Evolutionary conservation across 2,329 filamentous ascomycete species (phyloP).

Genomic region (Cercospora sp.): DNA sequence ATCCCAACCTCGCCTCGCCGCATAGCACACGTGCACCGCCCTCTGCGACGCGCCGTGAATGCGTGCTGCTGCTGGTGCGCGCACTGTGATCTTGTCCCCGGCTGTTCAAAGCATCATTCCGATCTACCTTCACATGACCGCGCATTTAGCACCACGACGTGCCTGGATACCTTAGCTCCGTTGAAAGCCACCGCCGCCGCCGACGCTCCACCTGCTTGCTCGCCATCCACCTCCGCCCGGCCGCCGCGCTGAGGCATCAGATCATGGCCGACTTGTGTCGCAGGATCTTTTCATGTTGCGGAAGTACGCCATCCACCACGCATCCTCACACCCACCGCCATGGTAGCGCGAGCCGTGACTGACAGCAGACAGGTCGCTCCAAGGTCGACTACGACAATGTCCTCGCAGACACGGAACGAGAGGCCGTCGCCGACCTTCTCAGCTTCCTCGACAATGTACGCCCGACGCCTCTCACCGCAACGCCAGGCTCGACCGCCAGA

Average conservation of each 20-base stretch:
- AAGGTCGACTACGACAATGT: constrained; percentile 48
- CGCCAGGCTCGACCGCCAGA: background rate
- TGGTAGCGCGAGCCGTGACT: background rate
- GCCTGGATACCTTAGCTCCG: constrained; percentile 2
- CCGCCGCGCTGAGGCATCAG: constrained; percentile 23
- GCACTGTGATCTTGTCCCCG: background rate
- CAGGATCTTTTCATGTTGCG: constrained; percentile 39
- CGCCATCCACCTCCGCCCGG: constrained; percentile 8
- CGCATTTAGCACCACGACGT: background rate
- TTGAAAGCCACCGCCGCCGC: background rate
- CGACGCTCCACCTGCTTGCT: background rate
- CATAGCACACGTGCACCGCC: background rate
- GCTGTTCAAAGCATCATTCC: background rate
- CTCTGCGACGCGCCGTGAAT: background rate
- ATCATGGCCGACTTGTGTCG: constrained; percentile 37
- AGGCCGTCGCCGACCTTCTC: constrained; percentile 92
- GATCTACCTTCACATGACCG: constrained; percentile 5
- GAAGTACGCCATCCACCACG: constrained; percentile 27
- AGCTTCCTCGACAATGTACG: constrained; percentile 94
- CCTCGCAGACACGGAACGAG: constrained; percentile 91
- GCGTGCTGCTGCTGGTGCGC: background rate
- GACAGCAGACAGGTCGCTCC: constrained; percentile 42
- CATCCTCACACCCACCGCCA: background rate
- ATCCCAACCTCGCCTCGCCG: constrained; percentile 23
- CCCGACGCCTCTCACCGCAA: constrained; percentile 23